Evolutionary conservation across 176 grass and related monocot species (phyloP).

Genomic region (Poa pratensis): DNA sequence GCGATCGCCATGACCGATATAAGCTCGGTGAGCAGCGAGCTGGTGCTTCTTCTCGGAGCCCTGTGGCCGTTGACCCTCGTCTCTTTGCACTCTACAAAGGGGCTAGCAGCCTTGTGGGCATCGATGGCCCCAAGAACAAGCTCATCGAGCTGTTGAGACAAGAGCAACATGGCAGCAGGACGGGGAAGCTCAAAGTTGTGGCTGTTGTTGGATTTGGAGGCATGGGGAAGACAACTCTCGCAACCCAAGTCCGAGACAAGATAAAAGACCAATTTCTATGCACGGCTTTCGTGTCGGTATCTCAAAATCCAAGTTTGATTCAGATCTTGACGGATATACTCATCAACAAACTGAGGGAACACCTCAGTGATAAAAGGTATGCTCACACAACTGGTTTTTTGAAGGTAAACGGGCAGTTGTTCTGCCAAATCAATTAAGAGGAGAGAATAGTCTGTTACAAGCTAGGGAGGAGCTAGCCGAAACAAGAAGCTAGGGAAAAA

Average conservation of each 20-base stretch:
- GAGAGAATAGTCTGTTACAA: no score
- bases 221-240: conserved; percentile 36
- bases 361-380: background rate
- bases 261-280: background rate
- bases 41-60: background rate
- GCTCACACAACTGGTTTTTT: background rate
- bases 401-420: no score
- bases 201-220: conserved; percentile 32
- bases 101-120: background rate
- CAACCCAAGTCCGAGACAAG: background rate
- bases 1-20: background rate
- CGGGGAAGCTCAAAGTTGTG: background rate
- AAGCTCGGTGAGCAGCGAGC: background rate
- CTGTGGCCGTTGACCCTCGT: background rate
- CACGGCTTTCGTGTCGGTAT: conserved; percentile 11
- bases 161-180: background rate
- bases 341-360: background rate
- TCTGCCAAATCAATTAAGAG: no score
- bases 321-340: background rate
- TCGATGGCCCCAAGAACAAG: conserved; percentile 16
- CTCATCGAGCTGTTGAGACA: background rate
- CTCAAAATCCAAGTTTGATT: background rate
- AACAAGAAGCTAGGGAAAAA: no score
- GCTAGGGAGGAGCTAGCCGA: no score
- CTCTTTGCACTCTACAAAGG: background rate